Evolutionary conservation across 805 yeast species (phyloP).

Genomic region (Saccharomycopsis guyanensis): DNA sequence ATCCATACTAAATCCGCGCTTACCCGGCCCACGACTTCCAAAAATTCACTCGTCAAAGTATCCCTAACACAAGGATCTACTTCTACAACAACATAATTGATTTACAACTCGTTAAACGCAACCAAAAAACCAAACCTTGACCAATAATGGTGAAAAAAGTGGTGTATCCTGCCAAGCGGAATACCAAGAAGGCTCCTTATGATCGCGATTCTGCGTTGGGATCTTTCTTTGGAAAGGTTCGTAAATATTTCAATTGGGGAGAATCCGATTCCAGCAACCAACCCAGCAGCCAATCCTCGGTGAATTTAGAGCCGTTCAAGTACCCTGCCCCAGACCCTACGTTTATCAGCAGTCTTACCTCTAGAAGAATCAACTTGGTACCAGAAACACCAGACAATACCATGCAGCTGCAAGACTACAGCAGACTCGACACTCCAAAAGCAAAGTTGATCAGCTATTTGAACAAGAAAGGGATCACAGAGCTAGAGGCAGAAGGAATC

Average conservation of each 20-base stretch:
- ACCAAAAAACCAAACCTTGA: too few species aligned
- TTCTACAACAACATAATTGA: too few species aligned
- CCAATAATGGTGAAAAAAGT: slow-evolving; percentile 19
- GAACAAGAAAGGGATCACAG: slow-evolving; percentile 17
- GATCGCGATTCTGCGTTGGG: neutral
- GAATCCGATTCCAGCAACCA: neutral
- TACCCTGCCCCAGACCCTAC: slow-evolving; percentile 19
- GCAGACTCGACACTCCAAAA: slow-evolving; percentile 5
- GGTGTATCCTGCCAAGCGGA: slow-evolving; percentile 15
- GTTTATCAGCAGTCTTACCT: slow-evolving; percentile 15
- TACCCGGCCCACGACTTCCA: too few species aligned
- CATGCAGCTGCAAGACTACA: neutral
- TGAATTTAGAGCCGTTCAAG: slow-evolving; percentile 7
- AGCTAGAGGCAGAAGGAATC: slow-evolving; percentile 20
- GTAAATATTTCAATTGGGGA: neutral
- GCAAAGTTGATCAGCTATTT: slow-evolving; percentile 11
- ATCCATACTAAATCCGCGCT: too few species aligned
- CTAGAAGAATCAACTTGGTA: slow-evolving; percentile 5
- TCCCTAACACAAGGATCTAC: too few species aligned
- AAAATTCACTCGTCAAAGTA: too few species aligned
- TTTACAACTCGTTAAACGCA: too few species aligned
- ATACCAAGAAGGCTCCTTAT: neutral
- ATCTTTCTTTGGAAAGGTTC: slow-evolving; percentile 7
- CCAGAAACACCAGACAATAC: neutral
- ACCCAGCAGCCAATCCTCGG: neutral